These are phyloP conservation scores for Trichophyton mentagrophytes DNA, from an alignment of 2,329 filamentous ascomycete species.

Conservation along the genomic window DNA sequence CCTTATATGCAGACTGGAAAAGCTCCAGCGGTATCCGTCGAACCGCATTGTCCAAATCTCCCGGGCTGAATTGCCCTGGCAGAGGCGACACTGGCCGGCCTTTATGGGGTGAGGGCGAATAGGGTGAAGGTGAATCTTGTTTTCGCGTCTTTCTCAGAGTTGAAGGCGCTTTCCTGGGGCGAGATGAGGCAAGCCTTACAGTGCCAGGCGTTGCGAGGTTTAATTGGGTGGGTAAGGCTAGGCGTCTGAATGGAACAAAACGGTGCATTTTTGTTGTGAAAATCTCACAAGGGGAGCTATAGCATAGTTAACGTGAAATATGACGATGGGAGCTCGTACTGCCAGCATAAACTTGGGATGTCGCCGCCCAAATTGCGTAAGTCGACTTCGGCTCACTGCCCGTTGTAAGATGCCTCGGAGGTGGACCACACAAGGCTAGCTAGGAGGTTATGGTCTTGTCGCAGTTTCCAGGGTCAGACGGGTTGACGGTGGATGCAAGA, in stretches of 20 bases:
- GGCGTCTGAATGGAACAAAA: background rate
- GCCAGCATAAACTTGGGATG: background rate
- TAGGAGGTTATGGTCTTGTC: background rate
- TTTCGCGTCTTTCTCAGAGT: background rate
- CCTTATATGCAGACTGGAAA: background rate
- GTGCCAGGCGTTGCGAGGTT: background rate
- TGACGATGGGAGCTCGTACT: background rate
- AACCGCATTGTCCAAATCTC: background rate
- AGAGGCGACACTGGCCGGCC: background rate
- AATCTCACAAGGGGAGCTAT: background rate
- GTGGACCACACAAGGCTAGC: constrained; percentile 2
- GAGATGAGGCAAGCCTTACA: background rate
- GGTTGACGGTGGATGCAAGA: too few species aligned
- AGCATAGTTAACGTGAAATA: background rate
- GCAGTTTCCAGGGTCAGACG: background rate
- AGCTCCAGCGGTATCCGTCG: background rate
- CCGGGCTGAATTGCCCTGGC: background rate
- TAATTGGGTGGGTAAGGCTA: background rate
- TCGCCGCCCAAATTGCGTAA: background rate
- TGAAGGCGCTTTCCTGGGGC: background rate
- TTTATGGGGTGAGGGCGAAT: background rate
- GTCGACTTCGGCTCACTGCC: background rate
- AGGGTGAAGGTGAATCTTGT: background rate
- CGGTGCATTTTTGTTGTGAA: background rate
- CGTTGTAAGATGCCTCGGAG: background rate